phyloP scores from a whole-genome alignment of 257 asterid species.

The Petrea volubilis region DNA sequence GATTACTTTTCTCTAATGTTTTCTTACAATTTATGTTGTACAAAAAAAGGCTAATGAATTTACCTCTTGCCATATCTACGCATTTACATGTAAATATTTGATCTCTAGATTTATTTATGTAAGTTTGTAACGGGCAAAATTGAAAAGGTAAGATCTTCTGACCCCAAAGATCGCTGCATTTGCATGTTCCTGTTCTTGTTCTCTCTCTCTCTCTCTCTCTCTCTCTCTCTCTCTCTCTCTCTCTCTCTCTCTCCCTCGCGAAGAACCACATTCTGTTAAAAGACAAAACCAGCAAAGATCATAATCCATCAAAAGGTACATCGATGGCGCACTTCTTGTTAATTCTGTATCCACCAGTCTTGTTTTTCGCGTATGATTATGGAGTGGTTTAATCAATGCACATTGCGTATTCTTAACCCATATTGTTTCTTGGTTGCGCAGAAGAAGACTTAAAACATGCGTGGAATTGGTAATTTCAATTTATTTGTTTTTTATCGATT shows the following conservation, averaged over 20 bases:
- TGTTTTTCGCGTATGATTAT: not conserved
- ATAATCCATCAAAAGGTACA: not conserved
- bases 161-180: not conserved
- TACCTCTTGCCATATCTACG: too few species aligned
- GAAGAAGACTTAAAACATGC: not conserved
- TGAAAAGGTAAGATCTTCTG: not conserved
- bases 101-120: too few species aligned
- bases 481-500: too few species aligned
- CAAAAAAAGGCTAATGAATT: too few species aligned
- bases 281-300: constrained; percentile 1
- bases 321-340: not conserved
- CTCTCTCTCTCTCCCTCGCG: not conserved
- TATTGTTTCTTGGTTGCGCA: not conserved
- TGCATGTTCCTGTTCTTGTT: constrained; percentile 6
- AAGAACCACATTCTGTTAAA: not conserved
- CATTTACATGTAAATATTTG: too few species aligned
- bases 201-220: not conserved
- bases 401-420: not conserved
- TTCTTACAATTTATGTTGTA: too few species aligned
- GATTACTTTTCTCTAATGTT: too few species aligned
- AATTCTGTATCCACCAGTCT: not conserved
- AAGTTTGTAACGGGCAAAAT: too few species aligned
- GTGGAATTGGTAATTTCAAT: not conserved
- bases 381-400: not conserved
- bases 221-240: too few species aligned